phyloP scores from a whole-genome alignment of 441 rosid species.

The Manihot esculenta region DNA sequence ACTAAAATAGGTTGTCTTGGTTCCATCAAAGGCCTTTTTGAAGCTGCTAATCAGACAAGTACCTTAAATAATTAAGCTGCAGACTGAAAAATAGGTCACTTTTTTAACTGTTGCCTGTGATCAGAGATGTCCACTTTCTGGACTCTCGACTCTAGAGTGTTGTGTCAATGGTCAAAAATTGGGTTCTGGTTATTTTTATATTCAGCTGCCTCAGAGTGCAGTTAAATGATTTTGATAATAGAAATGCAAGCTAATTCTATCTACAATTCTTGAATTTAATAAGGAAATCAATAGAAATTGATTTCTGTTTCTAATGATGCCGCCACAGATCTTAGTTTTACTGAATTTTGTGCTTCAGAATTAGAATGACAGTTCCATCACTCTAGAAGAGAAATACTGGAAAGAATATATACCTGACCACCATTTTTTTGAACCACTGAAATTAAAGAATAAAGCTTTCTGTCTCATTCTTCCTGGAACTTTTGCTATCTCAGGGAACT shows the following conservation, averaged over 20 bases:
- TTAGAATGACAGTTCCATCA: no score
- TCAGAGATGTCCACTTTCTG: neutral
- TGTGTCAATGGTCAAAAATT: neutral
- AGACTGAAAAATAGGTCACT: neutral
- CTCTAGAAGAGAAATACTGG: no score
- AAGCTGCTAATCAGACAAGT: neutral
- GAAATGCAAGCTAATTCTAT: no score
- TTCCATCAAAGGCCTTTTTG: neutral
- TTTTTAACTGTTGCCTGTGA: neutral
- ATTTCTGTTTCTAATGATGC: no score
- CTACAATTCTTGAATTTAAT: neutral
- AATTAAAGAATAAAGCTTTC: neutral
- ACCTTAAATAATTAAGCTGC: neutral
- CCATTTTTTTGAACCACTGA: neutral
- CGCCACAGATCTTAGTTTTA: no score
- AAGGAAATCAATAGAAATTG: neutral
- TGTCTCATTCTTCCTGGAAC: neutral
- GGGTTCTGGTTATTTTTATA: neutral
- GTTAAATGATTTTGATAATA: neutral
- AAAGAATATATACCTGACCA: no score
- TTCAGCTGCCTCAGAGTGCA: neutral
- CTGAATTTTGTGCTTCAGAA: no score
- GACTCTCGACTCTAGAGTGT: neutral
- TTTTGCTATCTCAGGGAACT: conserved; percentile 55
- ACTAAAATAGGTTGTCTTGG: neutral